Conservation (phyloP, 805 yeast genomes). For the Metschnikowia aberdeeniae region DNA sequence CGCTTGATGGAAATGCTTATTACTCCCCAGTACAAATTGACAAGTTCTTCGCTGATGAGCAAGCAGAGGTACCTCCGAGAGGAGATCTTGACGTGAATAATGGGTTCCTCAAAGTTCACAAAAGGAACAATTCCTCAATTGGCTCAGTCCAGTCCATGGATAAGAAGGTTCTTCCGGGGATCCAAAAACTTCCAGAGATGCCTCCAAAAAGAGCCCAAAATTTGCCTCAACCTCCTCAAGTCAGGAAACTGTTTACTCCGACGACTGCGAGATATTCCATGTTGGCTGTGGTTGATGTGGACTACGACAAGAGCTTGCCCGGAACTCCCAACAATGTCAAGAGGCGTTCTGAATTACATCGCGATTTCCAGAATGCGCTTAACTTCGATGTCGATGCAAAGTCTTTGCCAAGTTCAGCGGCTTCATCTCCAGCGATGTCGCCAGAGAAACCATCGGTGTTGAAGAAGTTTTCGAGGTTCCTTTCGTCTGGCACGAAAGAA, state of each 20-base stretch:
- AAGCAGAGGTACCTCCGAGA: constrained; percentile 18
- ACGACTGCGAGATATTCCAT: constrained; percentile 10
- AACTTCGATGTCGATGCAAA: background rate
- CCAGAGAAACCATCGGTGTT: constrained; percentile 5
- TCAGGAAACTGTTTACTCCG: background rate
- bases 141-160: constrained; percentile 8
- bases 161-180: background rate
- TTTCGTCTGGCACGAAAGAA: constrained; percentile 8
- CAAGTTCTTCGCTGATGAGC: constrained; percentile 13
- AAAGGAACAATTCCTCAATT: constrained; percentile 10
- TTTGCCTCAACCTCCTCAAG: background rate
- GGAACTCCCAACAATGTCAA: constrained; percentile 9
- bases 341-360: background rate
- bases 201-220: background rate
- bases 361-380: background rate
- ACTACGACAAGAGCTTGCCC: constrained; percentile 16
- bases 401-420: background rate
- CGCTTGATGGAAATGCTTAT: background rate
- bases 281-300: constrained; percentile 16
- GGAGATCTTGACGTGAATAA: constrained; percentile 14
- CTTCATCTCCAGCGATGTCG: background rate
- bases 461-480: constrained; percentile 8
- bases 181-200: background rate
- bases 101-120: constrained; percentile 11
- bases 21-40: constrained; percentile 15